A percentile compares a stretch with the other conserved stretches of the same genome.
Conservation (phyloP, 805 yeast species). For the Yarrowia yakushimensis region DNA sequence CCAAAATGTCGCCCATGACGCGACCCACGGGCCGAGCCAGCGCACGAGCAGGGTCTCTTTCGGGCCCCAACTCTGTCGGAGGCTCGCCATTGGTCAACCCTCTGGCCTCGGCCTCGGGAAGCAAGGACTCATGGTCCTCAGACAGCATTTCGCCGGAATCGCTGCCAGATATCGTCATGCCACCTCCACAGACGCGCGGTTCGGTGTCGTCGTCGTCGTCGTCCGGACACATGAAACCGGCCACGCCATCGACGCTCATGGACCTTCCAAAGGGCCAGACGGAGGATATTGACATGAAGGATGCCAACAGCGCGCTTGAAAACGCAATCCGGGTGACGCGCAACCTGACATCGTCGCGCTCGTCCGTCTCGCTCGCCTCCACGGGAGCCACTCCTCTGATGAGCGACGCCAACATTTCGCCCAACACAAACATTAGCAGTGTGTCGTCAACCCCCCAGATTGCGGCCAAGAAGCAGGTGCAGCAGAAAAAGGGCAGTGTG, state of each 20-base stretch:
- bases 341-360: background rate
- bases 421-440: conserved; percentile 16
- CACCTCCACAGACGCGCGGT: conserved; percentile 26
- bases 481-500: background rate
- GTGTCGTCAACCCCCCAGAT: background rate
- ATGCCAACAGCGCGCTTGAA: conserved; percentile 15
- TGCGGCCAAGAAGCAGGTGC: conserved; percentile 7
- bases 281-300: conserved; percentile 21
- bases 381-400: conserved; percentile 23
- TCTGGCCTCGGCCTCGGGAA: background rate
- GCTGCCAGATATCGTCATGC: conserved; percentile 27
- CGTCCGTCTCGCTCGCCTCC: conserved; percentile 2
- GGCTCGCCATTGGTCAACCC: conserved; percentile 20
- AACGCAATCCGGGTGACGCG: conserved; percentile 22
- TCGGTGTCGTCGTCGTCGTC: background rate
- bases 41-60: conserved; percentile 4
- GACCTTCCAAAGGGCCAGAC: conserved; percentile 11
- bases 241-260: conserved; percentile 24
- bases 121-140: conserved; percentile 19
- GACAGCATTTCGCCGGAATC: conserved; percentile 20
- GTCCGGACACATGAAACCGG: conserved; percentile 11
- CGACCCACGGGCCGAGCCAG: conserved; percentile 24
- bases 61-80: conserved; percentile 11
- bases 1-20: conserved; percentile 30
- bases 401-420: conserved; percentile 9